phyloP scores from a whole-genome alignment of 2,329 filamentous ascomycete species.

The Thelonectria olida region DNA sequence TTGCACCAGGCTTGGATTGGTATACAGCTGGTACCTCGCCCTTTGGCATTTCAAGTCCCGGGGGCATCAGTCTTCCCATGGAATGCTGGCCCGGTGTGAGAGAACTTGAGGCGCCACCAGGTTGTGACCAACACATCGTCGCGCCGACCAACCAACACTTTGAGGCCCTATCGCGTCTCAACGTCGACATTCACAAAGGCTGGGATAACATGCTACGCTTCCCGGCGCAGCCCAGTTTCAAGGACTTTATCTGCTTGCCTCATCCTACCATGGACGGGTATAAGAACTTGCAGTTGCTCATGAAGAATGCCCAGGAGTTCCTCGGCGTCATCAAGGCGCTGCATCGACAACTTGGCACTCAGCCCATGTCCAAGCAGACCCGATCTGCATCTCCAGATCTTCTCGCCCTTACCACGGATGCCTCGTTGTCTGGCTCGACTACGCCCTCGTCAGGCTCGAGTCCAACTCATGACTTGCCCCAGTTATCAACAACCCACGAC shows the following conservation, averaged over 20 bases:
- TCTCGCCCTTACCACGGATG: conserved; percentile 14
- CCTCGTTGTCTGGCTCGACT: background rate
- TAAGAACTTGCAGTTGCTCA: conserved; percentile 29
- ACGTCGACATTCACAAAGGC: conserved; percentile 34
- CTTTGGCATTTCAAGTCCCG: conserved; percentile 18
- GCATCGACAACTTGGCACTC: conserved; percentile 34
- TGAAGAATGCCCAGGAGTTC: conserved; percentile 38
- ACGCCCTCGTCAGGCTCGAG: conserved; percentile 7
- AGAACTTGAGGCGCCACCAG: conserved; percentile 14
- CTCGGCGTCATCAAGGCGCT: conserved; percentile 37
- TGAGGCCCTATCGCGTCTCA: conserved; percentile 32
- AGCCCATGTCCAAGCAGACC: conserved; percentile 8
- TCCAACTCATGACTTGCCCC: background rate
- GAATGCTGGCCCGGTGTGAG: conserved; percentile 30
- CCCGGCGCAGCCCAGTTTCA: conserved; percentile 9
- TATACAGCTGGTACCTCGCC: conserved; percentile 7
- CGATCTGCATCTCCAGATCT: conserved; percentile 15
- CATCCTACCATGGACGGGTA: conserved; percentile 27
- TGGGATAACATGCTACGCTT: conserved; percentile 21
- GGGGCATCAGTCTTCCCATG: conserved; percentile 29
- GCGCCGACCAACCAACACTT: conserved; percentile 26
- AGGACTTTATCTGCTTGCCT: conserved; percentile 27
- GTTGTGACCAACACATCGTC: conserved; percentile 15
- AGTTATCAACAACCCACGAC: conserved; percentile 28
- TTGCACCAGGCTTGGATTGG: conserved; percentile 16